A percentile compares a stretch with the other conserved stretches of the same genome.
These are phyloP conservation scores for Thraustotheca clavata DNA, from an alignment of 352 stramenopile genomes.

Conservation along the genomic window DNA sequence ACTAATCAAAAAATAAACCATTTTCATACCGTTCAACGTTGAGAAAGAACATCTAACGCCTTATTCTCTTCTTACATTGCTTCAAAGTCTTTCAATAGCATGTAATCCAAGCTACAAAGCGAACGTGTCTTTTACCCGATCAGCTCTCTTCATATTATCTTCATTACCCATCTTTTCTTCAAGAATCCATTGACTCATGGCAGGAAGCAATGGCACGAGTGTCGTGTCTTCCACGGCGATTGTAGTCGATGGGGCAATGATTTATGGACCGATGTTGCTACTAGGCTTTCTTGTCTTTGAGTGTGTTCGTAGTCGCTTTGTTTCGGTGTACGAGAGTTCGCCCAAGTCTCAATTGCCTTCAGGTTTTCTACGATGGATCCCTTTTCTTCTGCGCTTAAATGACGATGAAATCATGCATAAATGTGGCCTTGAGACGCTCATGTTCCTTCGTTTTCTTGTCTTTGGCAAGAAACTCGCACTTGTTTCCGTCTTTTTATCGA, in stretches of 20 bases:
- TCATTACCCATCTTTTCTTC: too few relatives aligned
- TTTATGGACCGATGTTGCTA: constrained; percentile 60
- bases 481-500: constrained; percentile 39
- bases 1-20: too few relatives aligned
- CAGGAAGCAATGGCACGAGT: neutral
- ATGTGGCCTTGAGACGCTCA: constrained; percentile 60
- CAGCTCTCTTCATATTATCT: too few relatives aligned
- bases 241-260: neutral
- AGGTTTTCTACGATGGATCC: constrained; percentile 42
- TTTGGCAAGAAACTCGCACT: constrained; percentile 57
- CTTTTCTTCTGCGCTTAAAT: constrained; percentile 43
- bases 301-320: constrained; percentile 35
- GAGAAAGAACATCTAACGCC: too few relatives aligned
- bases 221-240: neutral
- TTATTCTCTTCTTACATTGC: too few relatives aligned
- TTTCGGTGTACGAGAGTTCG: constrained; percentile 39
- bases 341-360: constrained; percentile 37
- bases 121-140: too few relatives aligned
- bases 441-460: constrained; percentile 67
- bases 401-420: constrained; percentile 48
- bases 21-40: too few relatives aligned
- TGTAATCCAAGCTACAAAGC: too few relatives aligned
- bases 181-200: too few relatives aligned
- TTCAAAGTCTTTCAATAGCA: too few relatives aligned
- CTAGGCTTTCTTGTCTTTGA: constrained; percentile 52